phyloP scores from a whole-genome alignment of 2,329 filamentous ascomycete genomes.

The Neurospora sp. region DNA sequence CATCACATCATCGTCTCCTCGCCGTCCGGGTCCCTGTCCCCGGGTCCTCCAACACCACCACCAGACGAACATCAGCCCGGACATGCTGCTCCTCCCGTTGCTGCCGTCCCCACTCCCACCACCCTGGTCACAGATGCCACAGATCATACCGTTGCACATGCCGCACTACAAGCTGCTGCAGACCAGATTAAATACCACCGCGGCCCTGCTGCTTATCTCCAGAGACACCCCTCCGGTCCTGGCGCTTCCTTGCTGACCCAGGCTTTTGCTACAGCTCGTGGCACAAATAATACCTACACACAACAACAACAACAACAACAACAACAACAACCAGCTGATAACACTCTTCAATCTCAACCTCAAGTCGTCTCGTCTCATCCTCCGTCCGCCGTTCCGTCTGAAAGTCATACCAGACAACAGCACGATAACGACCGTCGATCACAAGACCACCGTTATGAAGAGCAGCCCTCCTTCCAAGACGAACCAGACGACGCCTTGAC shows the following conservation, averaged over 20 bases:
- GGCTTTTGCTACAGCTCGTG: constrained; percentile 48
- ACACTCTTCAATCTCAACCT: constrained; percentile 3
- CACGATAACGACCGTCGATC: constrained; percentile 5
- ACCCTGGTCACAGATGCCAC: constrained; percentile 6
- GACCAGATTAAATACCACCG: constrained; percentile 39
- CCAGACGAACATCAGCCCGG: not conserved
- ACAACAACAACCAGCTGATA: not conserved
- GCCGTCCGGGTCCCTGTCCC: not conserved
- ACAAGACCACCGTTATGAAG: constrained; percentile 14
- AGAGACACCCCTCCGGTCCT: constrained; percentile 26
- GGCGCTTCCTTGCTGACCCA: constrained; percentile 47
- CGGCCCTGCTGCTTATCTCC: constrained; percentile 27
- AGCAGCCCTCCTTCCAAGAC: constrained; percentile 27
- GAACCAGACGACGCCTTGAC: constrained; percentile 29
- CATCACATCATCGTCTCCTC: not conserved
- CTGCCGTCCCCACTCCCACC: constrained; percentile 1
- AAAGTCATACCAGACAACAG: not conserved
- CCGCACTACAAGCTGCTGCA: constrained; percentile 22
- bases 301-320: constrained; percentile 1
- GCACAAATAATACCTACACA: constrained; percentile 22
- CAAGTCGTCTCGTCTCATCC: not conserved
- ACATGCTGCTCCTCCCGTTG: not conserved
- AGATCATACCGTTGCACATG: constrained; percentile 12
- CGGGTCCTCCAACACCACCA: not conserved
- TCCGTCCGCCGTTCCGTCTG: not conserved